Evolutionary conservation across 2,329 filamentous ascomycete genomes (phyloP).

Genomic region (Colletotrichum spaethianum): DNA sequence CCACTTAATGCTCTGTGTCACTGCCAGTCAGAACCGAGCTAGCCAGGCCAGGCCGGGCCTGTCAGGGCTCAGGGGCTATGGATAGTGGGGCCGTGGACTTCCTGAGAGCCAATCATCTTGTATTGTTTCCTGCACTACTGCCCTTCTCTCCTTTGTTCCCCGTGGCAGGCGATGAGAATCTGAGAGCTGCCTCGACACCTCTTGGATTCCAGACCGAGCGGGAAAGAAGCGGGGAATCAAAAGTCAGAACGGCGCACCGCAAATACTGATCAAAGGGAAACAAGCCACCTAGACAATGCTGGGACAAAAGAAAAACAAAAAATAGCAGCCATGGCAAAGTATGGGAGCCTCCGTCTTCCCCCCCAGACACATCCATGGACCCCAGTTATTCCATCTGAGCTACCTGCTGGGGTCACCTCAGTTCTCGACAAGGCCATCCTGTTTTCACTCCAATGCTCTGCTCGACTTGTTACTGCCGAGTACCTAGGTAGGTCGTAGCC

Average conservation of each 20-base stretch:
- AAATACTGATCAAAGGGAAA: conserved; percentile 1
- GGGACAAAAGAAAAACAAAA: background rate
- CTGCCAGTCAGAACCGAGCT: conserved; percentile 27
- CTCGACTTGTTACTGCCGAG: background rate
- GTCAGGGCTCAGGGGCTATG: conserved; percentile 28
- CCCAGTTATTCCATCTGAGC: background rate
- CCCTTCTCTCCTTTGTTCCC: conserved; percentile 2
- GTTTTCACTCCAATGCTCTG: conserved; percentile 4
- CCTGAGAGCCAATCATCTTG: conserved; percentile 23
- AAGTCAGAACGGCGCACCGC: background rate
- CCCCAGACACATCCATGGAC: background rate
- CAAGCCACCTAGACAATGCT: conserved; percentile 6
- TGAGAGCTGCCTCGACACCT: conserved; percentile 20
- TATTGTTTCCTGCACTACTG: background rate
- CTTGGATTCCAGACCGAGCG: conserved; percentile 18
- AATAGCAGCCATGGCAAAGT: background rate
- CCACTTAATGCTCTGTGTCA: conserved; percentile 23
- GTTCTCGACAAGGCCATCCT: background rate
- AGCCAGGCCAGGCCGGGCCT: conserved; percentile 22
- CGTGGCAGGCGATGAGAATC: conserved; percentile 16
- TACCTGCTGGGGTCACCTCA: background rate
- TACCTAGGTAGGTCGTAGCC: background rate
- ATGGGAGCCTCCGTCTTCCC: conserved; percentile 1
- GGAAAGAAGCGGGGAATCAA: conserved; percentile 21
- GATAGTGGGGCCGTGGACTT: conserved; percentile 11